These are phyloP conservation scores for Phyllosticta capitalensis DNA, from an alignment of 2,329 filamentous ascomycete genomes.

Conservation along the genomic window DNA sequence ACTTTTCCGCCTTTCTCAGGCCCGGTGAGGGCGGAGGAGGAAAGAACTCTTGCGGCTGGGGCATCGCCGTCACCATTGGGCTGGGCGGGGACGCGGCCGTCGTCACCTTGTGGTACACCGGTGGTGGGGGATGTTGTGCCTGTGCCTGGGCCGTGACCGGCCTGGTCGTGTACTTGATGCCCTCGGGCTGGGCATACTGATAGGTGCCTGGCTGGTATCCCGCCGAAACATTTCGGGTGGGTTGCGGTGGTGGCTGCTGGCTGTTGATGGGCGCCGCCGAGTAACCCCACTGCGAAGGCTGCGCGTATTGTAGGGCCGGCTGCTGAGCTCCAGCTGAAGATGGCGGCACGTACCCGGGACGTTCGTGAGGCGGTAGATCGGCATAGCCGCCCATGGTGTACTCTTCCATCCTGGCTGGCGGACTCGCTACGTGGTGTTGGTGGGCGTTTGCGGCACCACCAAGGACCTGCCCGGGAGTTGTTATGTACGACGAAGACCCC, in stretches of 20 bases:
- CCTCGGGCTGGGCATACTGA: constrained; percentile 34
- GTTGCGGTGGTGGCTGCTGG: constrained; percentile 13
- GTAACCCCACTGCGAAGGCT: constrained; percentile 21
- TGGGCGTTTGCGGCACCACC: background rate
- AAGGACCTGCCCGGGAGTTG: background rate
- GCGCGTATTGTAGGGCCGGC: constrained; percentile 25
- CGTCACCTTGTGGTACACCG: background rate
- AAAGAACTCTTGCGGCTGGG: constrained; percentile 14
- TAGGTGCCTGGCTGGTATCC: constrained; percentile 16
- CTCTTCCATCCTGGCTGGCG: constrained; percentile 13
- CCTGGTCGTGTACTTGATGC: constrained; percentile 35
- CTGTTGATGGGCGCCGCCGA: constrained; percentile 19
- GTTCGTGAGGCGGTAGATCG: constrained; percentile 35
- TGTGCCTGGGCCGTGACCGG: constrained; percentile 20
- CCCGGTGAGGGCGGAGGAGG: constrained; percentile 13
- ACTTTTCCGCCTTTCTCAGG: constrained; percentile 16
- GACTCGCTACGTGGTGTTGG: background rate
- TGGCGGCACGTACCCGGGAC: constrained; percentile 28
- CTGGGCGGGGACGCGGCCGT: background rate
- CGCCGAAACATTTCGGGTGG: constrained; percentile 12
- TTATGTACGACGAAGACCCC: constrained; percentile 15
- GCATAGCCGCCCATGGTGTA: constrained; percentile 37
- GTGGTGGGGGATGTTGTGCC: constrained; percentile 12
- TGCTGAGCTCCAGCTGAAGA: constrained; percentile 10
- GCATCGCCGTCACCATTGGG: constrained; percentile 16